phyloP scores from a whole-genome alignment of 164 flowering plant species.

The Amborella trichopoda region DNA sequence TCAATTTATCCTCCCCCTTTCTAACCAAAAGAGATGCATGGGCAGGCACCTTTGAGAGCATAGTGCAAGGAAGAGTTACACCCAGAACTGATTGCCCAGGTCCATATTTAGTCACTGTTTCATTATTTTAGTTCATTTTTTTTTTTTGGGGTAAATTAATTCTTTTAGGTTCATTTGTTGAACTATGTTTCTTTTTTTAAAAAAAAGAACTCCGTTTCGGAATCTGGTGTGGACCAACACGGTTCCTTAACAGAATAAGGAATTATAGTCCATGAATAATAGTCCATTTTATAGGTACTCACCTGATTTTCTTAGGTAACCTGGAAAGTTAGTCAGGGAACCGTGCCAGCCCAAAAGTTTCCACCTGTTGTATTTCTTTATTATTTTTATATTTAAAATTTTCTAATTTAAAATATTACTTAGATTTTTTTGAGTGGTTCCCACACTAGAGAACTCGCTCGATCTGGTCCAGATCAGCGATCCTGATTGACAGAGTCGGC shows the following conservation, averaged over 20 bases:
- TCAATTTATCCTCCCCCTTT: slow-evolving; percentile 50
- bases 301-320: too few species aligned
- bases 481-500: neutral
- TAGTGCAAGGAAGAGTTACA: slow-evolving; percentile 28
- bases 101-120: slow-evolving; percentile 5
- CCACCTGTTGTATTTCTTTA: too few species aligned
- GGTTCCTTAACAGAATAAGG: neutral
- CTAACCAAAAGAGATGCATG: slow-evolving; percentile 76
- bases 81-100: slow-evolving; percentile 93
- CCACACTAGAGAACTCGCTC: too few species aligned
- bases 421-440: too few species aligned
- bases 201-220: neutral
- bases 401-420: too few species aligned
- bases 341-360: too few species aligned
- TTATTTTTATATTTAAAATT: too few species aligned
- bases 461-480: neutral
- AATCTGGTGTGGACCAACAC: neutral
- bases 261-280: too few species aligned
- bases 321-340: too few species aligned
- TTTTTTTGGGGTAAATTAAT: neutral
- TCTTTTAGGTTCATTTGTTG: neutral
- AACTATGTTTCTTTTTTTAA: neutral
- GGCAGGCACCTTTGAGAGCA: slow-evolving; percentile 81
- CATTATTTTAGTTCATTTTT: neutral
- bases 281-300: too few species aligned